Base-by-base conservation (phyloP, 352 stramenopile genomes). In the Pythium dissotocum region DNA sequence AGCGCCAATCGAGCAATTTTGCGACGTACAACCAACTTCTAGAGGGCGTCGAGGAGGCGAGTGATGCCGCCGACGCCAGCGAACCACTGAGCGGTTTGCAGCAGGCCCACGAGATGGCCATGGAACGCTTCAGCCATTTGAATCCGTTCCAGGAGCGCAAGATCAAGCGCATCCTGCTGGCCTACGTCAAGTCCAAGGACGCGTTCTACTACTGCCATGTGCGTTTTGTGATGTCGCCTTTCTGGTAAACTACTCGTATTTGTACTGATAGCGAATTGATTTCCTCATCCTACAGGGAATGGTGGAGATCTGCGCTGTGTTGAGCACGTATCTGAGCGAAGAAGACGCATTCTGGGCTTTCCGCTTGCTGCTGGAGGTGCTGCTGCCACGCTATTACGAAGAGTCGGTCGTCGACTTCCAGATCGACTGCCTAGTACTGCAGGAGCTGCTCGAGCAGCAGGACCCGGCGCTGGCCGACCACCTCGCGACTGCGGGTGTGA, bases 81-180 rank as follows among this genome's bases (percentile, higher is more conserved):
- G 59, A 67, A 8, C 70, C 75, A 24, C 78, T 73, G 57, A 83
- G 65, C 58, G 79, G 79, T 1, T 60, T 90, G 24, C 75, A 90
- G 32, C 79, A 90, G 67, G 85, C 85, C 30, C 85, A 91, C 68
- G 85, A 93, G 61, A 77, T 87, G 53, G 85, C 85, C 4, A 90
- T 93, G 79, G 83, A 93, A 73, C 76, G 80, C 33, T 93, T 93
- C 56, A 78, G 80, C 48, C 85, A 93, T 61, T 60, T 93, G 40
- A 91, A 91, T 53, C 85, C 82, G 40, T 91, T 93, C 72, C 83
- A 93, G 68, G 85, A 93, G 60, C 82, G 82, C 78, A 93, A 93
- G 71, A 91, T 91, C 71, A 82, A 89, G 65, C 82, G 83, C 60
- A 91, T 93, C 56, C 42, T 93, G 49, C 61, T 91, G 32, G 85